These are phyloP conservation scores for Xylaria digitata DNA, from an alignment of 2,329 filamentous ascomycete species.

Conservation along the genomic window DNA sequence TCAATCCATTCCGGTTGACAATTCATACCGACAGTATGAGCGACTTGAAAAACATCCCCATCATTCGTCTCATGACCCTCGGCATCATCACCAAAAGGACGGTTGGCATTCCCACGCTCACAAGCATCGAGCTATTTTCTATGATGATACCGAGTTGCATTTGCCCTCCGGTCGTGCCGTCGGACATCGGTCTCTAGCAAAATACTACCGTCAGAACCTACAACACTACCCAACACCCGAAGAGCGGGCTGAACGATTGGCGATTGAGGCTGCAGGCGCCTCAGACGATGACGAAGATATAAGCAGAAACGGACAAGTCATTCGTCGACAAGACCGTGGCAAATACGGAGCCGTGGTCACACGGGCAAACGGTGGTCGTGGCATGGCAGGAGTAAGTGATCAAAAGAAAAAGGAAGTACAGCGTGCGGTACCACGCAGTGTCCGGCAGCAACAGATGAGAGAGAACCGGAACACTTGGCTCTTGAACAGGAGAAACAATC, in stretches of 20 bases:
- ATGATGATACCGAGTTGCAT: constrained; percentile 94
- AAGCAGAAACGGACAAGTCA: constrained; percentile 50
- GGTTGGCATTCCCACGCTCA: constrained; percentile 87
- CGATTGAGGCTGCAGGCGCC: constrained; percentile 61
- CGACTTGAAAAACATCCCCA: constrained; percentile 78
- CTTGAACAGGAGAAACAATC: constrained; percentile 79
- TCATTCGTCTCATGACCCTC: constrained; percentile 76
- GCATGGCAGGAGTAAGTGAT: constrained; percentile 82
- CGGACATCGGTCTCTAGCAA: constrained; percentile 87
- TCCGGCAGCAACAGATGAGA: constrained; percentile 71
- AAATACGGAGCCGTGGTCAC: constrained; percentile 68
- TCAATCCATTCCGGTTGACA: constrained; percentile 80
- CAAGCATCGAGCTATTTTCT: constrained; percentile 82
- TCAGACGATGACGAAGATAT: constrained; percentile 48
- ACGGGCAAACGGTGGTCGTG: constrained; percentile 77
- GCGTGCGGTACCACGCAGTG: constrained; percentile 74
- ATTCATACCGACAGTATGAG: constrained; percentile 76
- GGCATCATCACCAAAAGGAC: constrained; percentile 78
- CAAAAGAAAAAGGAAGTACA: constrained; percentile 76
- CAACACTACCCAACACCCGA: constrained; percentile 82
- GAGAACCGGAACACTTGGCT: constrained; percentile 74
- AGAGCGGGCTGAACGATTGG: constrained; percentile 76
- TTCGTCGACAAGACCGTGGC: constrained; percentile 53
- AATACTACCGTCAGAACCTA: constrained; percentile 93
- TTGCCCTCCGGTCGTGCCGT: constrained; percentile 89